Base-by-base conservation (phyloP, 495 filamentous ascomycete species). In the Tuber umbilicatum region DNA sequence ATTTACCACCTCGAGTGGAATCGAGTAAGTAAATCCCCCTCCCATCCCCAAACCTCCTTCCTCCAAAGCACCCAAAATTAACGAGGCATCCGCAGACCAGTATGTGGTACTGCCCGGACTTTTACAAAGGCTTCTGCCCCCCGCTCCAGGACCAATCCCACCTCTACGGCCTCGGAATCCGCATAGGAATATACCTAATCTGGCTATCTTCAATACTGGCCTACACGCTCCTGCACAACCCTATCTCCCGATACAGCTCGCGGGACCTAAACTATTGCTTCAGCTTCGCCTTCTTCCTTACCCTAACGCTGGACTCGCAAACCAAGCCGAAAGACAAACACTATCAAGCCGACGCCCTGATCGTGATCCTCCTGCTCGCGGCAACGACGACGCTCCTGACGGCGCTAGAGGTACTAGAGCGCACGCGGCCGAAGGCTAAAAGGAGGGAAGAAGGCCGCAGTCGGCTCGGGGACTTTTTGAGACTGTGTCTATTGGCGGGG, bases 131-230 rank as follows among this genome's bases (percentile, higher is more conserved):
- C n/a, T 64, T 64, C 27, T 64, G 55, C 55, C 55, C 55, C 12
- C 55, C 55, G 55, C 55, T 64, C 10, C 55, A 64, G 7, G 55
- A 64, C 55, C 55, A 64, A 64, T 12, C n/a, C 55, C 55, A 64
- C 0, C 55, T 64, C 17, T 85, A 82, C 39, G 84, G 84, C 0
- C 76, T 84, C 47, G 84, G 84, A 5, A 84, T 85, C 17, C 83
- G 84, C 16, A 77, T 85, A 14, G 84, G 84, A 40, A 82, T 85
- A 70, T 85, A 85, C 70, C 72, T 84, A 1, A 84, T 85, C 73
- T 81, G 77, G 68, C 47, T 84, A 10, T 77, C 84, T 38, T 74
- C 77, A 10, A 73, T 76, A 5, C n/a, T 79, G 16, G 75, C 77
- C 23, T 79, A 79, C 72, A 78, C 81, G 31, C 80, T 81, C 43